Conservation (phyloP, 1,284 basidiomycete genomes). For the Ganoderma meredithae region DNA sequence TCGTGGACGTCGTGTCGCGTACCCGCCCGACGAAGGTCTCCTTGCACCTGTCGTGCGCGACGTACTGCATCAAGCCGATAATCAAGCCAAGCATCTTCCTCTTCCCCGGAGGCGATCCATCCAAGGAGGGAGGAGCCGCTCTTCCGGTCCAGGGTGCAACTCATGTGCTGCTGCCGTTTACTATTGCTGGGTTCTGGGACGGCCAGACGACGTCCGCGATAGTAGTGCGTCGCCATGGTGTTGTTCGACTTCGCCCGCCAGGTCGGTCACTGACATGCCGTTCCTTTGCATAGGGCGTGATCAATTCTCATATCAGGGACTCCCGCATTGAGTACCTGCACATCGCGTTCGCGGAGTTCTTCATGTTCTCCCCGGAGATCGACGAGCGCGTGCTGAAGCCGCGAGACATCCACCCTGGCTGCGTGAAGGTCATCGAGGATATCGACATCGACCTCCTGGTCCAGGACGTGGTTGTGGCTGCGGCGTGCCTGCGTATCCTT, state of each 20-base stretch:
- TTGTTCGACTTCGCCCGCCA: background rate
- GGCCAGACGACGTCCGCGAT: background rate
- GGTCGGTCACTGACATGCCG: background rate
- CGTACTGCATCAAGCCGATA: background rate
- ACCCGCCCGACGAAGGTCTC: constrained; percentile 11
- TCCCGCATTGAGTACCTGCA: constrained; percentile 21
- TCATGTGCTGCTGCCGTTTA: background rate
- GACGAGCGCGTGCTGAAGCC: constrained; percentile 10
- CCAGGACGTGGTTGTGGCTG: background rate
- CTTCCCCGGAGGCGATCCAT: background rate
- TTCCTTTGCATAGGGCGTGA: background rate
- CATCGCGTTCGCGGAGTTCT: constrained; percentile 14
- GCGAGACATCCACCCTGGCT: background rate
- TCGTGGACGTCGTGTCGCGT: constrained; percentile 12
- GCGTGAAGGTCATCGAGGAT: background rate
- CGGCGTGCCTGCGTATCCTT: constrained; percentile 13
- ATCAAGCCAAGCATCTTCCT: constrained; percentile 7
- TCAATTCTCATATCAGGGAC: constrained; percentile 1
- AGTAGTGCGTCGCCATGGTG: background rate
- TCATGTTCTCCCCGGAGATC: constrained; percentile 8
- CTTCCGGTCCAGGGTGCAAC: background rate
- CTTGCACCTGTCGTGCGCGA: background rate
- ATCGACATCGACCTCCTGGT: constrained; percentile 19
- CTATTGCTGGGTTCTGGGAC: background rate
- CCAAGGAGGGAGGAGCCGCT: background rate